Evolutionary conservation across 805 yeast genomes (phyloP).

Genomic region (Starmera quercuum): DNA sequence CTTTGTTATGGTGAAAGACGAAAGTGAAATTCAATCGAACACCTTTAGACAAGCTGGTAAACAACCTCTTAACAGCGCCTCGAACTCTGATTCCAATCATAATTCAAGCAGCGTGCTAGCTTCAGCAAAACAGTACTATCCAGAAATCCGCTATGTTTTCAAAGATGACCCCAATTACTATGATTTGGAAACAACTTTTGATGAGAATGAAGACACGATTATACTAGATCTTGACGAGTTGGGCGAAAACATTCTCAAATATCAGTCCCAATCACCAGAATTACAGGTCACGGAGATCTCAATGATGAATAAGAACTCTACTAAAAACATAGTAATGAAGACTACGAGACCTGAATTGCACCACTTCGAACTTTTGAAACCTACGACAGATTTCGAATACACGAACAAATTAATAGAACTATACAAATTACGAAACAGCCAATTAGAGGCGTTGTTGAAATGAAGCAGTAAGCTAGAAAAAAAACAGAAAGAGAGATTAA

Average conservation of each 20-base stretch:
- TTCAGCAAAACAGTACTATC: constrained; percentile 9
- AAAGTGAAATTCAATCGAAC: constrained; percentile 1
- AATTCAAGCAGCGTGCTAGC: constrained; percentile 1
- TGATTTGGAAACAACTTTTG: constrained; percentile 4
- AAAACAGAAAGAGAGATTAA: constrained; percentile 1
- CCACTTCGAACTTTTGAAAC: constrained; percentile 3
- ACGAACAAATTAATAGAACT: constrained; percentile 13
- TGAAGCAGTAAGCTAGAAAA: too few relatives aligned
- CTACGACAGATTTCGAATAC: constrained; percentile 7
- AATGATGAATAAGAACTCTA: constrained; percentile 16
- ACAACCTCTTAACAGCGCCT: background rate
- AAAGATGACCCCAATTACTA: constrained; percentile 17
- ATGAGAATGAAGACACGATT: constrained; percentile 15
- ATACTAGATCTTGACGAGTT: constrained; percentile 14
- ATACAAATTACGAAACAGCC: constrained; percentile 13
- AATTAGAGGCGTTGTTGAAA: constrained; percentile 9
- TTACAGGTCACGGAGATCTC: constrained; percentile 10
- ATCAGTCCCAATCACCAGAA: constrained; percentile 11
- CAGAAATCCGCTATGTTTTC: constrained; percentile 20
- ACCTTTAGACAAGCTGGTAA: constrained; percentile 1
- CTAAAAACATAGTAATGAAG: constrained; percentile 17
- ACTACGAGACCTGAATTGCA: constrained; percentile 11
- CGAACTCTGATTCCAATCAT: background rate
- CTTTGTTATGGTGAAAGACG: constrained; percentile 15
- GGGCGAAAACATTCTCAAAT: constrained; percentile 8